Evolutionary conservation across 306 rosid genomes (phyloP).

Genomic region (Acacia crassicarpa): DNA sequence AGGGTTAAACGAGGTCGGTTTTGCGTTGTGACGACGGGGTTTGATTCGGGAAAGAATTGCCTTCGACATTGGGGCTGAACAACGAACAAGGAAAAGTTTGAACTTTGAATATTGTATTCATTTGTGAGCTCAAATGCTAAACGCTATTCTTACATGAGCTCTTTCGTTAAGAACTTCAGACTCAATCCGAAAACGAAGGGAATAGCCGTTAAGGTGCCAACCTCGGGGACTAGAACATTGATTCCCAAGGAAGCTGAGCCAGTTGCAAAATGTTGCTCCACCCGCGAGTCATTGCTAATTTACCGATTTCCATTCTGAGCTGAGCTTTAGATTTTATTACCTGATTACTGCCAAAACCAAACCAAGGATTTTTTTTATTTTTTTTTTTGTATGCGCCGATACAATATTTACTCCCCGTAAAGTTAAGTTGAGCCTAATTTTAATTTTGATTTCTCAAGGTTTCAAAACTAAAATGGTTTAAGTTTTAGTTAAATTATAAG

Average conservation of each 20-base stretch:
- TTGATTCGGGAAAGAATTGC: conserved; percentile 68
- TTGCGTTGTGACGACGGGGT: conserved; percentile 45
- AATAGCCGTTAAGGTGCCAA: background rate
- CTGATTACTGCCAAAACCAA: no score
- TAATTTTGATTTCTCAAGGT: no score
- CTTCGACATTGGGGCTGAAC: conserved; percentile 53
- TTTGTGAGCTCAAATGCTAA: conserved; percentile 16
- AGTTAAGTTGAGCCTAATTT: no score
- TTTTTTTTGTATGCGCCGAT: no score
- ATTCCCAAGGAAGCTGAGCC: background rate
- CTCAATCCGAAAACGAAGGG: background rate
- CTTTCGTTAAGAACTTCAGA: background rate
- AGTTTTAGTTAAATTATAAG: no score
- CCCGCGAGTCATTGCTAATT: background rate
- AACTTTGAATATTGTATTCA: background rate
- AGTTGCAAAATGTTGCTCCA: background rate
- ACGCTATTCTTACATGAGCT: background rate
- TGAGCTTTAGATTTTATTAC: no score
- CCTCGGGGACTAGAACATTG: background rate
- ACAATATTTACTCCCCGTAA: no score
- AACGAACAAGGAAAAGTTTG: background rate
- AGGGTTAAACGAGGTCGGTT: conserved; percentile 21
- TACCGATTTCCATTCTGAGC: no score
- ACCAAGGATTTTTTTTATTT: no score
- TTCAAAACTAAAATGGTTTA: no score